Evolutionary conservation across 1,139 yeast species (phyloP), one percentile per base, ranked within the genome.

Genomic region (Taphrina pruni): DNA sequence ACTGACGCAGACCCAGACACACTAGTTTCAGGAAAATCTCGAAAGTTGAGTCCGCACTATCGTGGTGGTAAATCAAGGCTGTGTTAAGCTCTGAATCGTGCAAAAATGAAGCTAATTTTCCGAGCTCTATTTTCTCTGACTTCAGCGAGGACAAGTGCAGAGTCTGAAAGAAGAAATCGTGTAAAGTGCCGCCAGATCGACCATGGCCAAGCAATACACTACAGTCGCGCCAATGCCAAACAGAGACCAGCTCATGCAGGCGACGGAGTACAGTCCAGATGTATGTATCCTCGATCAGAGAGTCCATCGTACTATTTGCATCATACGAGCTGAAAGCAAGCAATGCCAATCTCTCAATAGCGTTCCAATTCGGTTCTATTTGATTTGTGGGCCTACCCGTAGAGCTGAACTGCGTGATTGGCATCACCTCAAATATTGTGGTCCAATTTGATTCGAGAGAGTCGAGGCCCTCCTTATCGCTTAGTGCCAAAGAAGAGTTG

Each of bases 141-240:
- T 35, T 48, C 26, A 55, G 32, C 12, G 50, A 41, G 8, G 56
- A 35, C 8, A 64, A 55, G 26, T 57, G 50, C 38, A 64, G 45
- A 14, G 20, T 38, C 6, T 50, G 61, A 36, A 56, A 45, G 50
- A 64, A 64, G 45, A 64, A 64, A 8, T 64, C 48, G 39, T 64
- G 43, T 17, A 64, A 21, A n/a, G 38, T 43, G n/a, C 67, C 67
- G 20, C 61, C 67, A 0, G 51, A 43, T 17, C 60, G 51, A 36
- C 67, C 61, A 9, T 55, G 67, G 4, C 62, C 62, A 2, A 64
- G 46, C 32, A 64, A 21, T 35, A 45, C 43, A 20, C 61, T 57
- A 17, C 56, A 46, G 12, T 38, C 26, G 12, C 50, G 48, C 67
- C 67, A 64, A n/a, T 45, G 54, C 35, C 60, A 64, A 4, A 55